phyloP scores from a whole-genome alignment of 495 filamentous ascomycete genomes.

The Tuber calosporum region DNA sequence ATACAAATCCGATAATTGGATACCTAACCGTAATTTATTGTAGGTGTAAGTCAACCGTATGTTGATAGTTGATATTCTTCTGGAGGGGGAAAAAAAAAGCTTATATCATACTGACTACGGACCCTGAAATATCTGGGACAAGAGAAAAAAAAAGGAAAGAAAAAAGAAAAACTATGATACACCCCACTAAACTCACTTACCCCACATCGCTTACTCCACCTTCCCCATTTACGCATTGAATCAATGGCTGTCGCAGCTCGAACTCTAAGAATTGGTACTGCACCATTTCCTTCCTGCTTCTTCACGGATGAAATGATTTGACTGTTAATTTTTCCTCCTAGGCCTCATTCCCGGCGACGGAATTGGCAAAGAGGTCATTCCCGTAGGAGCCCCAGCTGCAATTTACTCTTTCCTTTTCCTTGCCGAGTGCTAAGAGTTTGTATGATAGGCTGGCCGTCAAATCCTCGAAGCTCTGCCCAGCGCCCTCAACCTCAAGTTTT shows the following conservation, averaged over 20 bases:
- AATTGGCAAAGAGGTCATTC: constrained; percentile 97
- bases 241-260: constrained; percentile 45
- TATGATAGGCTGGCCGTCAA: constrained; percentile 60
- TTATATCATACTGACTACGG: neutral
- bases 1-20: neutral
- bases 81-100: neutral
- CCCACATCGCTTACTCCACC: neutral
- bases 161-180: too few species aligned
- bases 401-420: constrained; percentile 35
- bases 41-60: neutral
- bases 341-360: constrained; percentile 97
- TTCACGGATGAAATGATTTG: constrained; percentile 11
- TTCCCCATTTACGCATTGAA: neutral
- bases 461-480: constrained; percentile 82
- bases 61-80: too few species aligned
- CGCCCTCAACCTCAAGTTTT: constrained; percentile 80
- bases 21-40: neutral
- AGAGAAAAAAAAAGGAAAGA: neutral
- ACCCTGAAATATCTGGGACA: neutral
- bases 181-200: neutral
- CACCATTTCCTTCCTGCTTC: constrained; percentile 21
- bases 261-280: constrained; percentile 57
- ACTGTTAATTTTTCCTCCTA: constrained; percentile 41
- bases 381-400: constrained; percentile 41
- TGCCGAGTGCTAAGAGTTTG: constrained; percentile 37